These are phyloP conservation scores for Cercophora scortea DNA, from an alignment of 495 filamentous ascomycete species.

Conservation along the genomic window DNA sequence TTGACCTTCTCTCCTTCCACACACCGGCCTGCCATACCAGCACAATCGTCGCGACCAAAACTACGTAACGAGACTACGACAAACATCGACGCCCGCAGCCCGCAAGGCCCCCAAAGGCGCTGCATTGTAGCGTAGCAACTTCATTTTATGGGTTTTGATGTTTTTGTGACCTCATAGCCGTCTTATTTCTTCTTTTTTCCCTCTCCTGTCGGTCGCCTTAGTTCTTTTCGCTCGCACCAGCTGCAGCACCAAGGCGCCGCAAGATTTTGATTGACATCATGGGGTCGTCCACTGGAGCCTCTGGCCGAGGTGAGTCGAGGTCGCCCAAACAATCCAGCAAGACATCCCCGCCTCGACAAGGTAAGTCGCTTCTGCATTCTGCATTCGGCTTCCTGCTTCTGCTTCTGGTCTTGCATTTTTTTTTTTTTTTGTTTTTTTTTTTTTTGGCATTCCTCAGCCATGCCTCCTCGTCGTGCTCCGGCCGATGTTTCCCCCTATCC, in stretches of 20 bases:
- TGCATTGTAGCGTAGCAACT: constrained; percentile 19
- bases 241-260: constrained; percentile 20
- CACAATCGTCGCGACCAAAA: constrained; percentile 9
- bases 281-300: constrained; percentile 26
- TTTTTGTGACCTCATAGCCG: constrained; percentile 26
- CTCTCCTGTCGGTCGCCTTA: neutral
- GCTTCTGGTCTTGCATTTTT: no score
- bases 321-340: constrained; percentile 29
- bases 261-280: constrained; percentile 34
- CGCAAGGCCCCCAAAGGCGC: constrained; percentile 10
- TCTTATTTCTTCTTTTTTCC: constrained; percentile 7
- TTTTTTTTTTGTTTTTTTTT: no score
- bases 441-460: no score
- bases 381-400: no score
- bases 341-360: constrained; percentile 22
- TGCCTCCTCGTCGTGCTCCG: no score
- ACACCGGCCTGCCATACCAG: constrained; percentile 9
- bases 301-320: constrained; percentile 26
- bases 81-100: constrained; percentile 7
- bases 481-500: no score
- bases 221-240: constrained; percentile 6
- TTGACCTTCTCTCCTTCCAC: constrained; percentile 20
- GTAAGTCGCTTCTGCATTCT: constrained; percentile 14
- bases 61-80: constrained; percentile 20
- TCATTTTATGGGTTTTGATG: constrained; percentile 16